phyloP scores from a whole-genome alignment of 176 grass and related monocot species.

The Cymbopogon citratus region DNA sequence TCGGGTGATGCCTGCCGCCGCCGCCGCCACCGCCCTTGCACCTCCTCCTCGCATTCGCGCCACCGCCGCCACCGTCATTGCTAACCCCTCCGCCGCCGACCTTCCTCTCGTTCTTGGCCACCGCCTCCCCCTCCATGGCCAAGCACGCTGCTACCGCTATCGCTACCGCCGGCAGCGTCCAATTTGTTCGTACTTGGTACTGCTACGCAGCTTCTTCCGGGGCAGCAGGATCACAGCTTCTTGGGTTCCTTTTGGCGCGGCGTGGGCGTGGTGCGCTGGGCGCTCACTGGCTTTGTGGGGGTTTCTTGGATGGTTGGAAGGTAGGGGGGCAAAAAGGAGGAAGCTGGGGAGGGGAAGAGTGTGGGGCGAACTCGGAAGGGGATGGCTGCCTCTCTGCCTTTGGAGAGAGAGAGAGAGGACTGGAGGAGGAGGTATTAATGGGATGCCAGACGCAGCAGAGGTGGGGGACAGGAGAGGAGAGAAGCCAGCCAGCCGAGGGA shows the following conservation, averaged over 20 bases:
- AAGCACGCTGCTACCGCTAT: too few species aligned
- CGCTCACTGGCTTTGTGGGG: neutral
- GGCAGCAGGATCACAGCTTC: slow-evolving; percentile 24
- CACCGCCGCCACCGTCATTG: neutral
- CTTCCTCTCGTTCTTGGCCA: slow-evolving; percentile 39
- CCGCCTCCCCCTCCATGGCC: slow-evolving; percentile 30
- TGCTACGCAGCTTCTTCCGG: slow-evolving; percentile 19
- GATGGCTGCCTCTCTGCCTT: neutral
- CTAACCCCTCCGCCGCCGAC: neutral
- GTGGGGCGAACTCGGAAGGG: slow-evolving; percentile 2
- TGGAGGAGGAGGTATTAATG: slow-evolving; percentile 28
- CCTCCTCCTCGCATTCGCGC: too few species aligned
- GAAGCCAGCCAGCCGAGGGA: too few species aligned
- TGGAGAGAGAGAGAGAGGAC: neutral
- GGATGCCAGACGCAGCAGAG: neutral
- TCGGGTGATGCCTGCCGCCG: slow-evolving; percentile 30
- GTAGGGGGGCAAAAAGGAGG: slow-evolving; percentile 55
- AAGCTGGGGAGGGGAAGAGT: neutral
- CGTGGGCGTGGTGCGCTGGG: neutral
- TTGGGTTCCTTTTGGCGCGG: slow-evolving; percentile 7
- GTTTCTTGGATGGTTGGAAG: slow-evolving; percentile 45
- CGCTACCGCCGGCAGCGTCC: too few species aligned
- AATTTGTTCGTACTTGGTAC: slow-evolving; percentile 4
- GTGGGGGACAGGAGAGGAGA: neutral
- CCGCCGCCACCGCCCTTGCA: neutral